These are phyloP conservation scores for Penicillium sp. DNA, from an alignment of 2,329 filamentous ascomycete species.

Conservation along the genomic window DNA sequence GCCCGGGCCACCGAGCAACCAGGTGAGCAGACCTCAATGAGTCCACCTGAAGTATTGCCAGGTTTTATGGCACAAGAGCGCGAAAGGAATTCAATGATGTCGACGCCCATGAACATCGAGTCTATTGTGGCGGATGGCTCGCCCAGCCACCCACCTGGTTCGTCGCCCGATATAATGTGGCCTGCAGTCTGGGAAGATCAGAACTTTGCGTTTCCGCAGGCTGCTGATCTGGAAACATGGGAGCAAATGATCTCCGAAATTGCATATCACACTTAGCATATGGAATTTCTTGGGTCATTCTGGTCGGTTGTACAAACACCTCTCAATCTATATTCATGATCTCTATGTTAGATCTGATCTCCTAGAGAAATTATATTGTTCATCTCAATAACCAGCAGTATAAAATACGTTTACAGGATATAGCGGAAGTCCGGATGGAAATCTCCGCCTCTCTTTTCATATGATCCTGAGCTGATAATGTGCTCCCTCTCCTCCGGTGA, in stretches of 20 bases:
- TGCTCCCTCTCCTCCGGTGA: conserved; percentile 6
- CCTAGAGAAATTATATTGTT: not conserved
- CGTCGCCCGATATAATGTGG: conserved; percentile 10
- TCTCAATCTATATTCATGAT: not conserved
- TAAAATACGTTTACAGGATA: conserved; percentile 2
- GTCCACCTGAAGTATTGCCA: conserved; percentile 1
- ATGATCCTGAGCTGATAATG: conserved; percentile 7
- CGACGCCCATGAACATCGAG: not conserved
- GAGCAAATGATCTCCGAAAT: conserved; percentile 13
- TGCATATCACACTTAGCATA: conserved; percentile 8
- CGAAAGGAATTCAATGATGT: not conserved
- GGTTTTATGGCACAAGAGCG: not conserved
- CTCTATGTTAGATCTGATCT: not conserved
- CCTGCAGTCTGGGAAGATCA: conserved; percentile 9
- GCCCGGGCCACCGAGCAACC: not conserved
- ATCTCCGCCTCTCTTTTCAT: conserved; percentile 11
- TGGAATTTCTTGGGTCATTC: not conserved
- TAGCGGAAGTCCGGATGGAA: conserved; percentile 12
- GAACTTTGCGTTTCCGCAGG: conserved; percentile 11
- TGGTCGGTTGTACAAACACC: not conserved
- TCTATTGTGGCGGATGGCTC: not conserved
- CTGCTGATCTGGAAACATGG: conserved; percentile 10
- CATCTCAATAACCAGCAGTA: not conserved
- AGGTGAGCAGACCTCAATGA: not conserved
- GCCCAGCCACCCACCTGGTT: not conserved